Evolutionary conservation across 495 filamentous ascomycete genomes (phyloP), one percentile per base, ranked within the genome.

Genomic region (Rusavskia elegans): DNA sequence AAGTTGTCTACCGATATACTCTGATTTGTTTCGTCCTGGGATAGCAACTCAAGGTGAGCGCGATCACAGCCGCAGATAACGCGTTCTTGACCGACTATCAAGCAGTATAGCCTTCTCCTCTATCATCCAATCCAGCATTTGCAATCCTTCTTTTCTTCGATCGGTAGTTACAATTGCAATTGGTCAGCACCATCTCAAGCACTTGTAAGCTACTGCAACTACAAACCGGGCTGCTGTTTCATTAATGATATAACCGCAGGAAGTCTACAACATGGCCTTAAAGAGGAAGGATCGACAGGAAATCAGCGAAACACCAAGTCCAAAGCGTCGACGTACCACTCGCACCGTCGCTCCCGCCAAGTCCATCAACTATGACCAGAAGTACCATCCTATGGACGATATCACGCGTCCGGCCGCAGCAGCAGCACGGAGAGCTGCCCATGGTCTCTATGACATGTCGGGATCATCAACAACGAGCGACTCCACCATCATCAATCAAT

Each of bases 301-400:
- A n/a, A 29, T 9, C 23, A 4, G 21, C 14, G 21, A 16, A 11
- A 29, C 44, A 9, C 13, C 44, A 2, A 25, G 44, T 29, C 44
- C 19, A 30, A 53, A 53, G 29, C 45, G 38, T 20, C 50, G 14
- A 16, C 44, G 54, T 11, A 44, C 23, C 16, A 30, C 25, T 9
- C 50, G 45, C 4, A 10, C 21, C 17, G 23, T 6, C 37, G 14
- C 35, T 21, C 23, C 45, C 25, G 7, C 2, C 44, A 48, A 21
- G n/a, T 11, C 36, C 6, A 39, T 42, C 14, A 53, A 35, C 29
- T 68, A 68, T 42, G 61, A 66, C 20, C 51, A 57, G 53, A 62
- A 61, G 53, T 63, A 58, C 25, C 65, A 68, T 53, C 65, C 65
- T 19, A 62, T 68, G 58, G 65, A 64, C 37, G 58, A 59, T 23